Evolutionary conservation across 805 yeast species (phyloP), one percentile per base, ranked within the genome.

Genomic region (Schwanniomyces yamadae): DNA sequence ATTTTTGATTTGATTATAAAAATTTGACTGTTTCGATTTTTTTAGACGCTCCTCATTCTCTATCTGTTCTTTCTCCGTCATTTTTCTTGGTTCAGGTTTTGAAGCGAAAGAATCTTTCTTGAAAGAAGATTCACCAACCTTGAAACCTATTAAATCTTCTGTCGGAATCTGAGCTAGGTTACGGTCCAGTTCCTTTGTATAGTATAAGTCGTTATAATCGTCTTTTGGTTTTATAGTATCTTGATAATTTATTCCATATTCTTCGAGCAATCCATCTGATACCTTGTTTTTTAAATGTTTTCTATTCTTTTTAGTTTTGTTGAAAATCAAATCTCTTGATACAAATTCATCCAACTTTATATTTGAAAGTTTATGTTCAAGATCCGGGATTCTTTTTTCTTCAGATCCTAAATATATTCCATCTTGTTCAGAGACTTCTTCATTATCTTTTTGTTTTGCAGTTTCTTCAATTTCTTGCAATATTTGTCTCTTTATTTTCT

Each of bases 391-490:
- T 20, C 31, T 33, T n/a, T 26, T 33, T 8, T 42, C 47, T 13
- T 37, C 48, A 5, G 53, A 38, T 4, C 73, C 73, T 20, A 68
- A 45, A 43, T 65, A 67, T 9, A 68, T 67, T 5, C 73, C 72
- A 33, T 63, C 66, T n/a, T 42, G 42, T 10, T 28, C 41, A 6
- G 12, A 15, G 5, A 12, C 35, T 11, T 31, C 48, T 14, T 36
- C 46, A 8, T 40, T 43, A n/a, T 48, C 45, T 14, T 37, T 25
- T 20, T 33, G 34, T n/a, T 24, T 34, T 14, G 12, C 42, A 33
- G 31, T 29, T 28, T 22, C 33, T 8, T 43, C 32, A 23, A 63
- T 37, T 23, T 54, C 61, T 8, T 41, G 48, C 26, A 65, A 38
- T 10, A 68, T 60, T 44, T 61, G 72, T 27, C 48, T 37, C 41